phyloP scores from a whole-genome alignment of 306 rosid genomes.

The Vicia sativa region DNA sequence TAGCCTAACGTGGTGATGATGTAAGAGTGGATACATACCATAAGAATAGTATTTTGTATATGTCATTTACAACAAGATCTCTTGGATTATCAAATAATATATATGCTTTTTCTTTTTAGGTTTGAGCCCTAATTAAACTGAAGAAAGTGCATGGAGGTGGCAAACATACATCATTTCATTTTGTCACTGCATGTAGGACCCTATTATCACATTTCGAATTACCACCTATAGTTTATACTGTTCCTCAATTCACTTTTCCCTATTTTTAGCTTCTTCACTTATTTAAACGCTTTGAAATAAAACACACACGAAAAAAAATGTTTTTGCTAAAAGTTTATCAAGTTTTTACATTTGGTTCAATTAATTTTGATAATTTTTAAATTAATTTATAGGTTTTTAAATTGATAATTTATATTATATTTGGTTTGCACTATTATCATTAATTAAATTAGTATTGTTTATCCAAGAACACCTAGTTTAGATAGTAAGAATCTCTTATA shows the following conservation, averaged over 20 bases:
- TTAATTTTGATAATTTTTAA: no score
- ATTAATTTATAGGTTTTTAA: no score
- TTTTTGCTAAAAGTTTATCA: background rate
- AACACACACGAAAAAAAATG: background rate
- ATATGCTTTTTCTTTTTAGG: conserved; percentile 30
- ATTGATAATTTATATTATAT: no score
- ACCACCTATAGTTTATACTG: conserved; percentile 37
- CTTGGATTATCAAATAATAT: conserved; percentile 34
- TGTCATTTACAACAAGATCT: conserved; percentile 34
- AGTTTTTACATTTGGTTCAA: no score
- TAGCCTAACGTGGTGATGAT: conserved; percentile 59
- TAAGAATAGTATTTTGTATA: conserved; percentile 33
- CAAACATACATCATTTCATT: conserved; percentile 88
- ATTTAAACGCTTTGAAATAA: background rate
- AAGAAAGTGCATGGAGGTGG: conserved; percentile 57
- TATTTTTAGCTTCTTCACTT: background rate
- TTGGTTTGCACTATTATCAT: no score
- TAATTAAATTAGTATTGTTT: no score
- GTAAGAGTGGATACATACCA: conserved; percentile 52
- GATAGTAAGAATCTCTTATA: no score
- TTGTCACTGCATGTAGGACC: conserved; percentile 69
- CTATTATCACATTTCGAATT: conserved; percentile 57
- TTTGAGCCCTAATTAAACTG: conserved; percentile 45
- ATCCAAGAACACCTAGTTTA: no score
- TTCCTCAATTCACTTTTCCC: background rate